Percentiles rank a stretch among this genome's conserved stretches.
Evolutionary conservation across 306 rosid genomes (phyloP).

Genomic region (Benincasa hispida): DNA sequence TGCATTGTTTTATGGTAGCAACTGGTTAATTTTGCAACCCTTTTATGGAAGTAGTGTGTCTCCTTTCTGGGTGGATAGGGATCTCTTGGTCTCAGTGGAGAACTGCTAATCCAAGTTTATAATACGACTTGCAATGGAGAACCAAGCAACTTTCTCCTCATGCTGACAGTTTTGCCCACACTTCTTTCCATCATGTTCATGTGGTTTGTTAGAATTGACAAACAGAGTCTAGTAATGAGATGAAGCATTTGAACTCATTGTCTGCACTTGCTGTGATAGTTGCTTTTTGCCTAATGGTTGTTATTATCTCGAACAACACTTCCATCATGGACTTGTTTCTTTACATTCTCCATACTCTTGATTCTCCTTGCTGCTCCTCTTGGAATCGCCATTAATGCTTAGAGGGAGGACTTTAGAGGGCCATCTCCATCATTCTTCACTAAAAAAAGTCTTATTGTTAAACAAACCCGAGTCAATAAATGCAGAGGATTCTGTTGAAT

Average conservation of each 20-base stretch:
- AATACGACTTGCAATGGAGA: slow-evolving; percentile 37
- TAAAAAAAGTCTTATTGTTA: slow-evolving; percentile 12
- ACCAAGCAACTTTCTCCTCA: slow-evolving; percentile 50
- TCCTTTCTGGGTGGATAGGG: slow-evolving; percentile 44
- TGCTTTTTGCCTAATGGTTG: slow-evolving; percentile 53
- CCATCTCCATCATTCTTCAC: background rate
- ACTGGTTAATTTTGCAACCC: background rate
- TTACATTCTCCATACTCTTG: slow-evolving; percentile 31
- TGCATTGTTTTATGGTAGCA: background rate
- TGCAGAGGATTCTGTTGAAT: slow-evolving; percentile 15
- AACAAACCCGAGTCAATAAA: background rate
- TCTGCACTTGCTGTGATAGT: slow-evolving; percentile 39
- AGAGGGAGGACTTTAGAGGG: slow-evolving; percentile 20
- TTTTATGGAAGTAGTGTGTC: background rate
- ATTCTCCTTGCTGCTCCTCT: slow-evolving; percentile 47
- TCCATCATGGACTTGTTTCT: slow-evolving; percentile 31
- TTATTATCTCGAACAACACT: slow-evolving; percentile 37
- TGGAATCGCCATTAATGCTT: slow-evolving; percentile 51
- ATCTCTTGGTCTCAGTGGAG: slow-evolving; percentile 84
- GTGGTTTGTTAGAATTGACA: slow-evolving; percentile 57
- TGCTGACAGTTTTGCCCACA: slow-evolving; percentile 66
- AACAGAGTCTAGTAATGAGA: slow-evolving; percentile 22
- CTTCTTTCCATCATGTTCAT: slow-evolving; percentile 30
- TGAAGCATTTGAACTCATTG: slow-evolving; percentile 52
- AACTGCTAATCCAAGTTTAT: slow-evolving; percentile 63